Evolutionary conservation across 2,329 filamentous ascomycete species (phyloP), one percentile per base, ranked within the genome.

Genomic region (Dothistroma pini): DNA sequence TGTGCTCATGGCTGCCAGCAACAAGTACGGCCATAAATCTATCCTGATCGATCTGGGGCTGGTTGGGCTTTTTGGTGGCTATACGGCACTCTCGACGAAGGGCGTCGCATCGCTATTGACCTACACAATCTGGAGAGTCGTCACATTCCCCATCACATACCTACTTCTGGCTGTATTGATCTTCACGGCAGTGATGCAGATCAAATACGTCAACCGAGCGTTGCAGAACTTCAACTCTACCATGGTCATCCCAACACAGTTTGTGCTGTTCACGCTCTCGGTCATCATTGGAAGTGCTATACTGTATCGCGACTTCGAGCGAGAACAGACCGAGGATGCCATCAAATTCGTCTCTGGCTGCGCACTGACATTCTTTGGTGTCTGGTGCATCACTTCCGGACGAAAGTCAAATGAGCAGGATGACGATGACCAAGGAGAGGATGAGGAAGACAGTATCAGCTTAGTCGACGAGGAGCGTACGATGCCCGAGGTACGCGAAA

Each of bases 191-290:
- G 81, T 99, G 62, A 92, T 97, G 89, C 95, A 99, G 77, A 93
- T 99, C 69, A 93, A 91, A 73, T 99, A 97, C 73, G 85, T 99
- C 74, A 99, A 97, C 78, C 90, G 86, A 56, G 88, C 89, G 0
- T 81, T 99, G 56, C 93, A 97, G 74, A 87, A 90, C 52, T 99
- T 97, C 78, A 91, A 97, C 75, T 96, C 95, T 7, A 99, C 95
- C 0, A 92, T 97, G 74, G 95, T 99, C 68, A 99, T 99, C 65
- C 95, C 95, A 0, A 95, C 95, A 14, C 95, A 99, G 72, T 99
- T 99, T 70, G 95, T 99, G 54, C 85, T 96, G 65, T 99, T 99
- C 75, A 99, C 95, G 0, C 82, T 99, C 8, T 96, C 90, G 6
- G 95, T 97, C 64, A 97, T 99, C 68, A 83, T 96, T 56, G 95